Conservation (phyloP, 345 rosid genomes). For the Psidium guajava region DNA sequence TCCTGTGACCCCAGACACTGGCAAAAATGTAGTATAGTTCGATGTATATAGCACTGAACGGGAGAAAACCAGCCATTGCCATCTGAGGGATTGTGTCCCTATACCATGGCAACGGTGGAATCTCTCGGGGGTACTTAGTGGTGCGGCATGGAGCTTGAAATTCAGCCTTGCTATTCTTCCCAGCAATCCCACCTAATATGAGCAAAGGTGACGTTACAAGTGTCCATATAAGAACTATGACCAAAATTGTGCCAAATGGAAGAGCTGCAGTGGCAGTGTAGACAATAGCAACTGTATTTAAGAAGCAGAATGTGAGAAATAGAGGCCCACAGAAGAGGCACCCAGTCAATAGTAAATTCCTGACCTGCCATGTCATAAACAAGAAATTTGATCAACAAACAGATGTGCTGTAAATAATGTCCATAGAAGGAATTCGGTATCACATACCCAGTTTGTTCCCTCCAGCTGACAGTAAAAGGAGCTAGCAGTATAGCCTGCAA, state of each 20-base stretch:
- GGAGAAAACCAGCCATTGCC: constrained; percentile 46
- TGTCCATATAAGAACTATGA: constrained; percentile 35
- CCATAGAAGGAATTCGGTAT: background rate
- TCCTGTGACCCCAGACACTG: constrained; percentile 49
- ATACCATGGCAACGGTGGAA: constrained; percentile 42
- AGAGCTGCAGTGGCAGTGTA: constrained; percentile 40
- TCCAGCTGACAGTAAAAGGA: constrained; percentile 38
- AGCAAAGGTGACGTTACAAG: constrained; percentile 35
- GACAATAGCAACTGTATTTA: constrained; percentile 35
- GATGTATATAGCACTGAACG: constrained; percentile 45
- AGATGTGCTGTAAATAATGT: background rate
- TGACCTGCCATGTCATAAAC: constrained; percentile 19
- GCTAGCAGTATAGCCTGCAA: constrained; percentile 37
- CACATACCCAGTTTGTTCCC: constrained; percentile 38
- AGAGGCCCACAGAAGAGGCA: constrained; percentile 40
- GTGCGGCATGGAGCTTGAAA: constrained; percentile 47
- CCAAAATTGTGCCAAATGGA: constrained; percentile 37
- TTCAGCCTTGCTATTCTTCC: constrained; percentile 42
- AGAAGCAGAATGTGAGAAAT: constrained; percentile 34
- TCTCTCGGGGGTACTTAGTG: constrained; percentile 36
- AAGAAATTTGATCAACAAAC: background rate
- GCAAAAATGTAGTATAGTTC: constrained; percentile 43
- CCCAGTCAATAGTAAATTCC: constrained; percentile 30
- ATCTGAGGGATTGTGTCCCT: constrained; percentile 31
- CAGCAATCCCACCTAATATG: constrained; percentile 42